phyloP scores from a whole-genome alignment of 305 asterid species.

The Fraxinus paxiana region DNA sequence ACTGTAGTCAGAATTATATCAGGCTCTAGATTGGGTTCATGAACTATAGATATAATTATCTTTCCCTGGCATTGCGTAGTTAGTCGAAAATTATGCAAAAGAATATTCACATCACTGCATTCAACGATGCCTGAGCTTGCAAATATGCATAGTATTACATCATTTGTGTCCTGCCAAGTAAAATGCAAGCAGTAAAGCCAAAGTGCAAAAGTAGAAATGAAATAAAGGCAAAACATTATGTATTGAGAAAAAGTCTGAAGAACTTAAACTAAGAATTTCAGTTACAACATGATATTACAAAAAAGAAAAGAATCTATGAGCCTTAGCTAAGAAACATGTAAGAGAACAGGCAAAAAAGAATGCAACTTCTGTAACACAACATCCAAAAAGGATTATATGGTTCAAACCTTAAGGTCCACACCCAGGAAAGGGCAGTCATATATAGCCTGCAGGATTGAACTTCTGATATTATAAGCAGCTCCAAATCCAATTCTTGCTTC shows the following conservation, averaged over 20 bases:
- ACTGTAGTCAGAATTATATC: slow-evolving; percentile 58
- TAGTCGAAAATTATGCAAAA: slow-evolving; percentile 51
- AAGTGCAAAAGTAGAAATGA: slow-evolving; percentile 25
- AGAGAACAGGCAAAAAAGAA: slow-evolving; percentile 14
- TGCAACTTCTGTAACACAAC: slow-evolving; percentile 19
- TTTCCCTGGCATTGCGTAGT: slow-evolving; percentile 52
- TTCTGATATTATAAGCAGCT: slow-evolving; percentile 59
- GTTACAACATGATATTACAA: background rate
- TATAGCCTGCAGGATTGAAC: slow-evolving; percentile 65
- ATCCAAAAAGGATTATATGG: slow-evolving; percentile 8
- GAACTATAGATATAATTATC: slow-evolving; percentile 51
- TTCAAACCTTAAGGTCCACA: slow-evolving; percentile 57
- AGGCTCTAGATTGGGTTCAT: slow-evolving; percentile 58
- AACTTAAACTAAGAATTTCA: slow-evolving; percentile 5
- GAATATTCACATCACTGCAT: slow-evolving; percentile 41
- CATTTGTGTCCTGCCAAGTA: slow-evolving; percentile 59
- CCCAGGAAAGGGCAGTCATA: slow-evolving; percentile 85
- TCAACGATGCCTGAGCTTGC: slow-evolving; percentile 63
- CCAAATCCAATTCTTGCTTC: slow-evolving; percentile 90
- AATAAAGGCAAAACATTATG: slow-evolving; percentile 16
- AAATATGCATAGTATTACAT: slow-evolving; percentile 65
- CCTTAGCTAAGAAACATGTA: background rate
- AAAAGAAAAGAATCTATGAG: background rate
- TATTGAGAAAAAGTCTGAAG: slow-evolving; percentile 10
- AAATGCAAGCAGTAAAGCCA: slow-evolving; percentile 19